Evolutionary conservation across 176 grass and related monocot genomes (phyloP).

Genomic region (Carex myosuroides): DNA sequence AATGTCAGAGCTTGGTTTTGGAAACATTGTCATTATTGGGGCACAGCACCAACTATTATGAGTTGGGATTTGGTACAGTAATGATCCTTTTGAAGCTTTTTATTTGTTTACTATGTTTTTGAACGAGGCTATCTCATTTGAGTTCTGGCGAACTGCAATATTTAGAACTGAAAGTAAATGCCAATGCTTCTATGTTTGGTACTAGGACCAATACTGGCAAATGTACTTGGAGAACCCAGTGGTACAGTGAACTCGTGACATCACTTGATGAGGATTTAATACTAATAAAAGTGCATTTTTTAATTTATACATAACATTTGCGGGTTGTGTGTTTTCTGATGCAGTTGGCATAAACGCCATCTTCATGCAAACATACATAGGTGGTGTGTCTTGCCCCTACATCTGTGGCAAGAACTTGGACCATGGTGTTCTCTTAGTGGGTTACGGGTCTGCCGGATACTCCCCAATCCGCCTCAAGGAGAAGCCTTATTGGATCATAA

Average conservation of each 20-base stretch:
- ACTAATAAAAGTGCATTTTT: not conserved
- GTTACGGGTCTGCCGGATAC: conserved; percentile 61
- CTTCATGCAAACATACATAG: conserved; percentile 92
- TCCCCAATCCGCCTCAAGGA: conserved; percentile 76
- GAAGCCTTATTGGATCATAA: conserved; percentile 92
- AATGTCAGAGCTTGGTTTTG: not conserved
- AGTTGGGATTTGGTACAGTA: not conserved
- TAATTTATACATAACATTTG: not conserved
- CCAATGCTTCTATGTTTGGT: not conserved
- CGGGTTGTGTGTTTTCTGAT: conserved; percentile 5
- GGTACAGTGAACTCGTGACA: not conserved
- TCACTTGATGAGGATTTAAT: not conserved
- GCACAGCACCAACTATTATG: not conserved
- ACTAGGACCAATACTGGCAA: not conserved
- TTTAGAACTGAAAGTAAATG: not conserved
- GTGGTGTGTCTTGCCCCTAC: conserved; percentile 75
- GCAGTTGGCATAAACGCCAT: conserved; percentile 78
- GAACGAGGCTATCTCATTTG: not conserved
- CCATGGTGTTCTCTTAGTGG: conserved; percentile 78
- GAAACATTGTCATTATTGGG: not conserved
- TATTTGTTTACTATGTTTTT: not conserved
- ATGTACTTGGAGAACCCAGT: not conserved
- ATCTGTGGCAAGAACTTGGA: conserved; percentile 76
- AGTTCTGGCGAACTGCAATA: not conserved
- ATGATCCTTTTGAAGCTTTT: not conserved